These are phyloP conservation scores for Symbiodinium pilosum DNA, from an alignment of 73 alveolate genomes.

Conservation along the genomic window DNA sequence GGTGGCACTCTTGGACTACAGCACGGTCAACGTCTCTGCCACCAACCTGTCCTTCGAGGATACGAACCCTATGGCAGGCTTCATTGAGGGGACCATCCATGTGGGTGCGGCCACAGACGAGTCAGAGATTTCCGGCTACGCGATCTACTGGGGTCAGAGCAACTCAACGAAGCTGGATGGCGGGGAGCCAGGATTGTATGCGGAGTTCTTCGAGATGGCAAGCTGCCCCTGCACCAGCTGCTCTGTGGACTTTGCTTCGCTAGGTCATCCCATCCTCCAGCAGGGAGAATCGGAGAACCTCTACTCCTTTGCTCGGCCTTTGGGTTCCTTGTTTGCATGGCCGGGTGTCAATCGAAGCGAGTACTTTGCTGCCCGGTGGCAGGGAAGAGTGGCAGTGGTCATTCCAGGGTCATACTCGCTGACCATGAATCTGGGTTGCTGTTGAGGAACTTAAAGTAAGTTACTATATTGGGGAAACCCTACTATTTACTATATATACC, in stretches of 20 bases:
- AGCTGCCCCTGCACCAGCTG: conserved; percentile 36
- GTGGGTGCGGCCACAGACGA: conserved; percentile 62
- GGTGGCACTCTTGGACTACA: conserved; percentile 14
- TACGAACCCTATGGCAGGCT: background rate
- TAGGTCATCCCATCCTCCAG: conserved; percentile 12
- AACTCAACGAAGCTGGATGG: conserved; percentile 16
- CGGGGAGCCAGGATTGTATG: conserved; percentile 28
- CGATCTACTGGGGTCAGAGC: conserved; percentile 58
- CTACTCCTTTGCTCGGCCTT: conserved; percentile 28
- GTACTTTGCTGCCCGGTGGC: conserved; percentile 70
- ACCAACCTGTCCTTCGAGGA: conserved; percentile 26
- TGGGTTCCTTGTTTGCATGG: conserved; percentile 29
- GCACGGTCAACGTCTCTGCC: conserved; percentile 25
- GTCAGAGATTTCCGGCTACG: conserved; percentile 42
- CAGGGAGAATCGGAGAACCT: background rate
- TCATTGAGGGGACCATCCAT: background rate
- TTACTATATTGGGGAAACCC: no score
- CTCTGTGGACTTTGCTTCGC: conserved; percentile 22
- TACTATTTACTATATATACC: no score
- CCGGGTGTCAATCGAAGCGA: conserved; percentile 51
- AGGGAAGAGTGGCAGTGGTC: conserved; percentile 13
- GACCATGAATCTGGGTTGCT: no score
- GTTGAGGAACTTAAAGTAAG: no score
- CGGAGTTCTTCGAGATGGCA: background rate
- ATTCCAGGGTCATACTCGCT: background rate